phyloP scores from a whole-genome alignment of 2,329 filamentous ascomycete species.

The Fusarium sarcochroum region DNA sequence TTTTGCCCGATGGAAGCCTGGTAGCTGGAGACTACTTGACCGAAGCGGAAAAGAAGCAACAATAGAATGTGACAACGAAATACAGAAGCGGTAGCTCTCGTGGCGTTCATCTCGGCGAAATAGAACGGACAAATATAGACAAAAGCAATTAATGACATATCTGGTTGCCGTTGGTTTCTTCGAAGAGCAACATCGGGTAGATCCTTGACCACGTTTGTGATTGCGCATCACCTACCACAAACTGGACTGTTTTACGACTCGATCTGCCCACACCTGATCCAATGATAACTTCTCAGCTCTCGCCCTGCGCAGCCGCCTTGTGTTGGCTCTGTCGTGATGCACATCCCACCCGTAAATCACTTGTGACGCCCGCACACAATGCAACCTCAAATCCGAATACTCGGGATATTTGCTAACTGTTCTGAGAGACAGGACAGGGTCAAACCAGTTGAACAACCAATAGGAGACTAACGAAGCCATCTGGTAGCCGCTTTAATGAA shows the following conservation, averaged over 20 bases:
- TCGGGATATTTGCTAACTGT: constrained; percentile 12
- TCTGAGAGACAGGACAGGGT: background rate
- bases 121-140: background rate
- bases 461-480: constrained; percentile 2
- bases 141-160: constrained; percentile 18
- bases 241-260: background rate
- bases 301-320: background rate
- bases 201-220: background rate
- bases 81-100: background rate
- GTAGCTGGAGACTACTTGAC: constrained; percentile 41
- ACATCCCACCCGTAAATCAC: constrained; percentile 10
- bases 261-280: background rate
- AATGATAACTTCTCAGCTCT: background rate
- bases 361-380: constrained; percentile 18
- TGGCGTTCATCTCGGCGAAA: constrained; percentile 1
- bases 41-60: constrained; percentile 40
- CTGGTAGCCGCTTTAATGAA: constrained; percentile 3
- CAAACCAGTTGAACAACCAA: constrained; percentile 16
- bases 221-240: background rate
- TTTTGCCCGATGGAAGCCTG: constrained; percentile 56
- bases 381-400: constrained; percentile 28
- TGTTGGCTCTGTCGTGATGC: background rate
- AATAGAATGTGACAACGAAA: constrained; percentile 16
- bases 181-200: background rate
- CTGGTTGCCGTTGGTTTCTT: constrained; percentile 8